Percentiles rank a stretch among this genome's conserved stretches.
phyloP scores from a whole-genome alignment of 176 grass and related monocot species.

The Avena insularis region DNA sequence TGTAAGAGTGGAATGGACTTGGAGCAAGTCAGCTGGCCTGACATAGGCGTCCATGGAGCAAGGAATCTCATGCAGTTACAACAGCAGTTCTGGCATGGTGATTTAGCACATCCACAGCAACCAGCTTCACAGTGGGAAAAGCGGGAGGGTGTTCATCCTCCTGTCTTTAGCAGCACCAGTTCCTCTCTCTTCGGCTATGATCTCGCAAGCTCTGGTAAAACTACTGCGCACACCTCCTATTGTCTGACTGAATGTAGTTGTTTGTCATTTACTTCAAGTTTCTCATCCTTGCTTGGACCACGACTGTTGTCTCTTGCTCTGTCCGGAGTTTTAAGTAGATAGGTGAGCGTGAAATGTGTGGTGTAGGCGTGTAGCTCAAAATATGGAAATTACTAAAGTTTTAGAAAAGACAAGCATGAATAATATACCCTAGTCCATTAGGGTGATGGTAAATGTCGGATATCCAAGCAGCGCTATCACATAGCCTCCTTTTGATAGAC shows the following conservation, averaged over 20 bases:
- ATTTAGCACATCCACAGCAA: constrained; percentile 55
- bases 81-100: constrained; percentile 75
- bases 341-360: constrained; percentile 32
- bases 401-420: background rate
- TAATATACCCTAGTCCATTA: background rate
- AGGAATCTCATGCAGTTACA: constrained; percentile 64
- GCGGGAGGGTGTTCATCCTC: constrained; percentile 42
- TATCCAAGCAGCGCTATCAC: constrained; percentile 5
- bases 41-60: constrained; percentile 52
- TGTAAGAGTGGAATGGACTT: constrained; percentile 60
- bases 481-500: constrained; percentile 19
- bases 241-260: constrained; percentile 36
- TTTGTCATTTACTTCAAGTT: constrained; percentile 44
- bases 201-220: constrained; percentile 69
- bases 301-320: constrained; percentile 31
- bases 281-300: constrained; percentile 36
- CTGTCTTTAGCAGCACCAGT: constrained; percentile 55
- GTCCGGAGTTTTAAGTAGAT: constrained; percentile 31
- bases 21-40: constrained; percentile 61
- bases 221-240: background rate
- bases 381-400: constrained; percentile 25
- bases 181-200: constrained; percentile 71
- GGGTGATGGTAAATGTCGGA: background rate
- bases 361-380: constrained; percentile 30
- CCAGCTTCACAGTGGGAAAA: constrained; percentile 52